A percentile compares a stretch with the other conserved stretches of the same genome.
These are phyloP conservation scores for Daldinia concentrica DNA, from an alignment of 495 filamentous ascomycete species.

Conservation along the genomic window DNA sequence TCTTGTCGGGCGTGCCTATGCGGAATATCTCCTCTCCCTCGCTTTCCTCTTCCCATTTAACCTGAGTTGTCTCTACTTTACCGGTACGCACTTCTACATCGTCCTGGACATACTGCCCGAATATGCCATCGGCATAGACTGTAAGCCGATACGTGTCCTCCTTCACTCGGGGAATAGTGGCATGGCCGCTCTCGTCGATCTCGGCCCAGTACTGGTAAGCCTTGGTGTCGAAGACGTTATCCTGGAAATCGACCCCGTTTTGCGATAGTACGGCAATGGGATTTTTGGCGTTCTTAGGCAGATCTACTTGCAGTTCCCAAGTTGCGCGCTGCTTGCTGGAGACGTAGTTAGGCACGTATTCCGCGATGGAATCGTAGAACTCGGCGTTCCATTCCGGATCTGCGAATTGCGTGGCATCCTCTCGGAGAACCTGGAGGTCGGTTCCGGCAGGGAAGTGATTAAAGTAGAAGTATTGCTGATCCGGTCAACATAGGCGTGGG, in stretches of 20 bases:
- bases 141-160: conserved; percentile 65
- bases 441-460: conserved; percentile 59
- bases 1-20: conserved; percentile 64
- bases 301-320: conserved; percentile 54
- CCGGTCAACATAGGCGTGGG: conserved; percentile 1
- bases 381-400: conserved; percentile 60
- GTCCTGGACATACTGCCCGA: conserved; percentile 61
- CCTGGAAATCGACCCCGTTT: conserved; percentile 64
- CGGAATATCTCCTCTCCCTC: conserved; percentile 63
- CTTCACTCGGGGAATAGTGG: conserved; percentile 59
- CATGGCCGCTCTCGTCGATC: conserved; percentile 56
- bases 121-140: conserved; percentile 65
- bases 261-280: conserved; percentile 63
- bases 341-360: conserved; percentile 62
- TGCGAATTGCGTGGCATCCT: conserved; percentile 58
- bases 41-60: conserved; percentile 60
- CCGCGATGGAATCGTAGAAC: conserved; percentile 66
- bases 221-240: conserved; percentile 59
- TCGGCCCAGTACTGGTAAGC: conserved; percentile 68
- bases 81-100: conserved; percentile 51
- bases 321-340: conserved; percentile 55
- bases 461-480: conserved; percentile 64
- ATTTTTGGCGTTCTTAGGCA: conserved; percentile 56
- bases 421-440: conserved; percentile 53
- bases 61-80: conserved; percentile 44